phyloP scores from a whole-genome alignment of 1,284 basidiomycete species.

The Boletellus deceptivus region DNA sequence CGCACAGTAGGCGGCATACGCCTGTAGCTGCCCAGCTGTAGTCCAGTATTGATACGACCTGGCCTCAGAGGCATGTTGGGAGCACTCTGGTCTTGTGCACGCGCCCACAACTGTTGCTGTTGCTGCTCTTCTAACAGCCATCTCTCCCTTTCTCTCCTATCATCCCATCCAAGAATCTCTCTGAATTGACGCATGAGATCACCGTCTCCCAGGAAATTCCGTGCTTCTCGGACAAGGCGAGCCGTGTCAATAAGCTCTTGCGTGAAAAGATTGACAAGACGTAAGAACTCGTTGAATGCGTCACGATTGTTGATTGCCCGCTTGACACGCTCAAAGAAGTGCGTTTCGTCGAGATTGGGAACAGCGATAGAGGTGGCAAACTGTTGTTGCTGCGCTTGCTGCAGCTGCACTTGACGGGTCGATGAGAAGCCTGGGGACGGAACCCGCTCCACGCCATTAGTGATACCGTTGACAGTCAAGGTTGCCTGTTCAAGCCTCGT shows the following conservation, averaged over 20 bases:
- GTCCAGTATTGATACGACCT: conserved; percentile 56
- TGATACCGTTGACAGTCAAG: conserved; percentile 17
- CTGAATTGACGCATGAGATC: conserved; percentile 87
- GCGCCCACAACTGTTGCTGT: conserved; percentile 38
- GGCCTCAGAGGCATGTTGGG: conserved; percentile 44
- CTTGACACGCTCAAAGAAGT: conserved; percentile 94
- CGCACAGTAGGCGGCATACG: conserved; percentile 76
- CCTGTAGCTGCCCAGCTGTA: conserved; percentile 84
- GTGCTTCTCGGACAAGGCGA: conserved; percentile 70
- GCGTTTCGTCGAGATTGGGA: conserved; percentile 64
- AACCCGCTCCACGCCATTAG: conserved; percentile 21
- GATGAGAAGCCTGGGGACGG: conserved; percentile 23
- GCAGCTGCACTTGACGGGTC: conserved; percentile 24
- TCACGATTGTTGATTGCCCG: conserved; percentile 85
- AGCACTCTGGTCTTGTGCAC: conserved; percentile 43
- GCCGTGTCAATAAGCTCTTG: conserved; percentile 91
- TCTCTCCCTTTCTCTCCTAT: conserved; percentile 58
- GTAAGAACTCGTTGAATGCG: conserved; percentile 95
- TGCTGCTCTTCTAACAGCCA: conserved; percentile 47
- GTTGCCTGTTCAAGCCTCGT: conserved; percentile 23
- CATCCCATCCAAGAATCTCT: conserved; percentile 89
- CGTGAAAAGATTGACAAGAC: conserved; percentile 92
- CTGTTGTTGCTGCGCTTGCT: conserved; percentile 31
- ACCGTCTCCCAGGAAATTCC: conserved; percentile 63
- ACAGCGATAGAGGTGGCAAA: conserved; percentile 26